Percentiles rank a stretch among this genome's conserved stretches.
phyloP scores from a whole-genome alignment of 768 basidiomycete genomes.

The Collybiopsis confluens region DNA sequence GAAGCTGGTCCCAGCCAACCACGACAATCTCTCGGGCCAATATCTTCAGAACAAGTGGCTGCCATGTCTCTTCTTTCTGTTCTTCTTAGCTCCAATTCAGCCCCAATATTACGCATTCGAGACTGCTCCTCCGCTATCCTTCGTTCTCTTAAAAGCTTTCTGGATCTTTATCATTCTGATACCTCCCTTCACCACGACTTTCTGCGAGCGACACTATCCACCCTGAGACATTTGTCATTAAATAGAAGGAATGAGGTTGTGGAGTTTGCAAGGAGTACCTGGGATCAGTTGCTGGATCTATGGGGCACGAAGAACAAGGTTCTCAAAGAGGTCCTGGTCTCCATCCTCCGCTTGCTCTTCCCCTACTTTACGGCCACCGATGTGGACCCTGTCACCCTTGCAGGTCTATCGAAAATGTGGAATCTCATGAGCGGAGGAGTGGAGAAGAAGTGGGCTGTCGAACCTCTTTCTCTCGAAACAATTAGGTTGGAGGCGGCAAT shows the following conservation, averaged over 20 bases:
- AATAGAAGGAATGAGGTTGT: slow-evolving; percentile 63
- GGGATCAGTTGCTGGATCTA: slow-evolving; percentile 60
- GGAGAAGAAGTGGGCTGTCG: slow-evolving; percentile 60
- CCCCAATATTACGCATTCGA: slow-evolving; percentile 47
- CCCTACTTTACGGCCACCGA: slow-evolving; percentile 56
- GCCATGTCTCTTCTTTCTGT: slow-evolving; percentile 60
- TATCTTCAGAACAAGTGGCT: slow-evolving; percentile 58
- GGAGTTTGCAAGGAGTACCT: slow-evolving; percentile 55
- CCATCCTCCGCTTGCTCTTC: slow-evolving; percentile 67
- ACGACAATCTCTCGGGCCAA: slow-evolving; percentile 5
- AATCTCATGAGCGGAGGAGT: slow-evolving; percentile 56
- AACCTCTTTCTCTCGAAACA: slow-evolving; percentile 59
- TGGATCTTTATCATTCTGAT: slow-evolving; percentile 63
- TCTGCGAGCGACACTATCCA: slow-evolving; percentile 60
- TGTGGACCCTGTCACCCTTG: slow-evolving; percentile 20
- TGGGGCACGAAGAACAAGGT: slow-evolving; percentile 78
- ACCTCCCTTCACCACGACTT: slow-evolving; percentile 79
- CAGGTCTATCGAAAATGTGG: slow-evolving; percentile 51
- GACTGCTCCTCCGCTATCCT: slow-evolving; percentile 53
- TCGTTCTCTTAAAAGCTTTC: slow-evolving; percentile 53
- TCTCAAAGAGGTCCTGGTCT: slow-evolving; percentile 75
- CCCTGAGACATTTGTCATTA: slow-evolving; percentile 72
- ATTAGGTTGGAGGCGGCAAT: slow-evolving; percentile 48
- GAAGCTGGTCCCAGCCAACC: background rate
- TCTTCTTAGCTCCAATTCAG: slow-evolving; percentile 52